Evolutionary conservation across 805 yeast species (phyloP), one percentile per base, ranked within the genome.

Genomic region (Geotrichum ghanense): DNA sequence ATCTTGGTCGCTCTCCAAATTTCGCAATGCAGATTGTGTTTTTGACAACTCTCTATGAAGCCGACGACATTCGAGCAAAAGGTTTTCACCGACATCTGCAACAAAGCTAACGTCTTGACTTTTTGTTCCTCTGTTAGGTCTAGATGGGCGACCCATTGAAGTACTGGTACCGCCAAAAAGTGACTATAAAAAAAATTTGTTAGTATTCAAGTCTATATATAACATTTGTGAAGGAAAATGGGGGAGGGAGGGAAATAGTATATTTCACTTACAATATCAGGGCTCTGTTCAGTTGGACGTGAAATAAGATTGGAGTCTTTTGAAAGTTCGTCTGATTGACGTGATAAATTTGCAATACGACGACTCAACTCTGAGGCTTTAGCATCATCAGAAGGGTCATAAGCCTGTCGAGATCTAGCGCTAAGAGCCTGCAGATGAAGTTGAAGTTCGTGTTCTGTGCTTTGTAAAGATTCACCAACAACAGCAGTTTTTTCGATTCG

Each of bases 1-100:
- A 3, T 50, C 52, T 2, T 49, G 51, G 21, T 47, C 50, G 2
- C 48, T 45, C n/a, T 53, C 54, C 9, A 46, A 35, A 20, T 50
- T 51, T 17, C 48, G 49, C 26, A 50, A 42, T 34, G 45, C 47
- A 14, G 43, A 56, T 16, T 51, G 53, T 40, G 52, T 48, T 19
- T 12, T 22, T 9, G 23, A 19, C 10, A 59, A 48, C 7, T 45
- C 50, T 21, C 46, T 49, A 31, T 57, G 62, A 24, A 61, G 56
- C 35, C 53, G 51, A n/a, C 68, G 56, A 50, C 66, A 62, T 41
- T 65, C 64, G 20, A 50, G 50, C 39, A 64, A 53, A 10, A 64
- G 51, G 35, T 49, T 56, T 45, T 63, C 63, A 19, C 62, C 56
- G 22, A 64, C 51, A 16, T 62, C 63, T 9, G 64, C 46, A 1